phyloP scores from a whole-genome alignment of 768 basidiomycete genomes.

The Leucogyrophana mollusca region DNA sequence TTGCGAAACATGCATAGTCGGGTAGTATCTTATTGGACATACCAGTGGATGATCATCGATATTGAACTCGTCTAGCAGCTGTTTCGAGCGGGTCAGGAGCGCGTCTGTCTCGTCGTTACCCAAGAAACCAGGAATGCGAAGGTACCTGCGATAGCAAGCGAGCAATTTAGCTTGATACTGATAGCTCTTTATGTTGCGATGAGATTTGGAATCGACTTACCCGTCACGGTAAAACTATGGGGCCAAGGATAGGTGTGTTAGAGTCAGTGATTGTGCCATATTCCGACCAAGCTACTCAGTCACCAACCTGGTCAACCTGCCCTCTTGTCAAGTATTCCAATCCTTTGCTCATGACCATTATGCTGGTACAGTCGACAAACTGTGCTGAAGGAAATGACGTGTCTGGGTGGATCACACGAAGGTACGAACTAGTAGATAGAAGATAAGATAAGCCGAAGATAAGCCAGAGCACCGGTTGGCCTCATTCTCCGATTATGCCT shows the following conservation, averaged over 20 bases:
- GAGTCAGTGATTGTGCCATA: neutral
- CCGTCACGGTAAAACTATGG: conserved; percentile 58
- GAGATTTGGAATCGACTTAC: conserved; percentile 31
- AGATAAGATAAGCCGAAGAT: no score
- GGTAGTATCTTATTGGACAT: conserved; percentile 15
- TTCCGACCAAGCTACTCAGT: no score
- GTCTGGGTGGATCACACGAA: no score
- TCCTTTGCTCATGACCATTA: no score
- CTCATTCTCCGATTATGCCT: no score
- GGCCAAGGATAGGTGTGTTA: conserved; percentile 1
- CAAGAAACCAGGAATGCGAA: conserved; percentile 77
- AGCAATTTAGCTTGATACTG: neutral
- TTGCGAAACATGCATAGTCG: neutral
- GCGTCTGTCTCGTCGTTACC: conserved; percentile 50
- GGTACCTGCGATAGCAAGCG: conserved; percentile 52
- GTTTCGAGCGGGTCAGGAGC: conserved; percentile 68
- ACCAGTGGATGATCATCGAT: conserved; percentile 81
- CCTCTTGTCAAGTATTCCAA: conserved; percentile 54
- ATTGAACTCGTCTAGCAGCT: conserved; percentile 77
- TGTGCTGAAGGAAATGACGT: no score
- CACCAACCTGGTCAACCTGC: conserved; percentile 57
- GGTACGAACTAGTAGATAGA: no score
- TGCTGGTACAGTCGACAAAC: no score
- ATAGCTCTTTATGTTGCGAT: neutral
- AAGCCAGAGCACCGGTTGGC: no score